Evolutionary conservation across 176 grass and related monocot species (phyloP), one percentile per base, ranked within the genome.

Genomic region (Oryza meyeriana): DNA sequence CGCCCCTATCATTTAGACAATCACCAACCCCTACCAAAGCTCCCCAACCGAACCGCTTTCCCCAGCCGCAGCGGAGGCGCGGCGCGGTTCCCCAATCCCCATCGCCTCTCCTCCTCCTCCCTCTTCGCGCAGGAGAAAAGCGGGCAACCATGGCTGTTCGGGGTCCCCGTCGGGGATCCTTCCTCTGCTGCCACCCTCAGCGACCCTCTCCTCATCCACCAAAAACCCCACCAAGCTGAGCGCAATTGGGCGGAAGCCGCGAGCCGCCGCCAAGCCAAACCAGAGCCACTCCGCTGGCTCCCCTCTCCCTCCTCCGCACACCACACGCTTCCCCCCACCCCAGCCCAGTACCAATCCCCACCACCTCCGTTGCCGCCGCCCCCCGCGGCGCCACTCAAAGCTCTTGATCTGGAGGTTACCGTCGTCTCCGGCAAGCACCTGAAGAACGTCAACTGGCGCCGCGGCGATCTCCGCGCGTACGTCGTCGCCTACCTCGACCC

Each of bases 381-480:
- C n/a, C 44, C 89, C 1, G 48, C 74, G 10, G 28, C 75, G 42
- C 74, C 85, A 25, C 29, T 76, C 10, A 91, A 83, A 79, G 64
- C 81, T n/a, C 42, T 92, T 66, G 84, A 94, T 55, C 90, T 97
- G 71, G 95, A 94, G 78, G 64, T 97, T 36, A 97, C 95, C 10
- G 86, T 94, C 58, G 81, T 97, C 65, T 91, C 90, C 4, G 95
- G 88, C 17, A 97, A 97, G 86, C 95, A 97, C 75, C 86, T 97
- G 57, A 97, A 97, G 79, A 97, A 97, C 84, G 95, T 97, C 83
- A 97, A 97, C 92, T 97, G 90, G 95, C 90, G 90, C 39, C 90
- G 87, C 55, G 95, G 92, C n/a, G 86, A 91, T 36, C 92, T 97
- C 81, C 93, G 88, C 72, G 87, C 95, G 74, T 97, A 97, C 86